A percentile compares a stretch with the other conserved stretches of the same genome.
Conservation (phyloP, 169 alveolate genomes). For the Cryptosporidium sp. region DNA sequence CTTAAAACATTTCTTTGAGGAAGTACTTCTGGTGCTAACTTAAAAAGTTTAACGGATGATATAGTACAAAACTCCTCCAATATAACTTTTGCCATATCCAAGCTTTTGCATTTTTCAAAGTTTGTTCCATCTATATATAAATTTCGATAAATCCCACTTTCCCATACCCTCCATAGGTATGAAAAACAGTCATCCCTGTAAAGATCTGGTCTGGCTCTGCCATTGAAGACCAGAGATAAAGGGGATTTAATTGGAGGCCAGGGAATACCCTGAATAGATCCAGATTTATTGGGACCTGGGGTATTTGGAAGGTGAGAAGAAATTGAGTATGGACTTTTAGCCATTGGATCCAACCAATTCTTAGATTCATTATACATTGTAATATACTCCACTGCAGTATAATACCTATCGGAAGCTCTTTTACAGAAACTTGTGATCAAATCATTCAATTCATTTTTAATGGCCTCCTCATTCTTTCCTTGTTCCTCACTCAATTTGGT, state of each 20-base stretch:
- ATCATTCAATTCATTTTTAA: not conserved
- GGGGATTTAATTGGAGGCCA: slow-evolving; percentile 60
- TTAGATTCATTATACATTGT: slow-evolving; percentile 37
- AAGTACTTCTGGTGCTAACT: slow-evolving; percentile 10
- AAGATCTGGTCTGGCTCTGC: slow-evolving; percentile 61
- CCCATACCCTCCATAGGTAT: slow-evolving; percentile 40
- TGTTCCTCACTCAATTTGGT: not conserved
- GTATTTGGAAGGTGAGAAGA: not conserved
- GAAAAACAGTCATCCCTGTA: slow-evolving; percentile 59
- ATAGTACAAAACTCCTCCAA: slow-evolving; percentile 61
- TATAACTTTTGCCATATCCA: slow-evolving; percentile 61
- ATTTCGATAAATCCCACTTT: slow-evolving; percentile 16
- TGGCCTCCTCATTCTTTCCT: not conserved
- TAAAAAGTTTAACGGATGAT: slow-evolving; percentile 25
- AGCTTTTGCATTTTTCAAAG: slow-evolving; percentile 7
- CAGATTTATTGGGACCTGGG: not conserved
- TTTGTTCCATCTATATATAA: slow-evolving; percentile 51
- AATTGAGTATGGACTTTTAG: slow-evolving; percentile 16
- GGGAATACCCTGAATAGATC: slow-evolving; percentile 55
- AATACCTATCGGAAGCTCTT: slow-evolving; percentile 50
- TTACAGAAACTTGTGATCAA: slow-evolving; percentile 27
- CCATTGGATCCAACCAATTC: slow-evolving; percentile 48
- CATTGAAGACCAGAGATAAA: slow-evolving; percentile 7
- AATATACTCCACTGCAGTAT: slow-evolving; percentile 39
- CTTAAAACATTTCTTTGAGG: slow-evolving; percentile 36